Evolutionary conservation across 2,329 filamentous ascomycete species (phyloP).

Genomic region (Nemania diffusa): DNA sequence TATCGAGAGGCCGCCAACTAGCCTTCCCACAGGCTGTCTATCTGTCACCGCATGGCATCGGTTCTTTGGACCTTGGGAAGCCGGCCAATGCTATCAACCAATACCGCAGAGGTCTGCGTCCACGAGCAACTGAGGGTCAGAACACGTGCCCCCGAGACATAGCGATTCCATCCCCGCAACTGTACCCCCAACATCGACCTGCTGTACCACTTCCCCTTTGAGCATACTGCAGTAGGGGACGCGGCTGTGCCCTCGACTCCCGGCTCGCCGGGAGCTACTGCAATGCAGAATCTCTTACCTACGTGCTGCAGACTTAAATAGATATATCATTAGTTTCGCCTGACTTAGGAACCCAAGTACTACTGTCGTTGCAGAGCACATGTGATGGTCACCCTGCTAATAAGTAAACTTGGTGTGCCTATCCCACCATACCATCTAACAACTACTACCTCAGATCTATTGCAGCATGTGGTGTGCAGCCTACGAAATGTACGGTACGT

Average conservation of each 20-base stretch:
- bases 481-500: conserved; percentile 12
- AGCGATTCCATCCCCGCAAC: conserved; percentile 23
- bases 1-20: conserved; percentile 11
- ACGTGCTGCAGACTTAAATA: conserved; percentile 27
- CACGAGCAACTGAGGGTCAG: conserved; percentile 31
- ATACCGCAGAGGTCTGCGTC: conserved; percentile 12
- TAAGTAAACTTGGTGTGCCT: conserved; percentile 36
- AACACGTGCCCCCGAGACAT: conserved; percentile 34
- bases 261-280: conserved; percentile 38
- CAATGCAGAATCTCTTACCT: conserved; percentile 38
- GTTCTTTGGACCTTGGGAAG: conserved; percentile 5
- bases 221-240: conserved; percentile 43
- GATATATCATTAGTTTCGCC: conserved; percentile 22
- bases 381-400: conserved; percentile 25
- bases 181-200: conserved; percentile 31
- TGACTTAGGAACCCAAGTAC: conserved; percentile 26
- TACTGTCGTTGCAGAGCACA: conserved; percentile 32
- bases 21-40: neutral
- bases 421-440: conserved; percentile 41
- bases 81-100: conserved; percentile 3
- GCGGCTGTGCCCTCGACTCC: conserved; percentile 35
- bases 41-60: conserved; percentile 11
- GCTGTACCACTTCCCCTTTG: conserved; percentile 44
- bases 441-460: conserved; percentile 40
- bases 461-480: conserved; percentile 39